Conservation (phyloP, 257 asterid genomes). For the Solanum okadae region DNA sequence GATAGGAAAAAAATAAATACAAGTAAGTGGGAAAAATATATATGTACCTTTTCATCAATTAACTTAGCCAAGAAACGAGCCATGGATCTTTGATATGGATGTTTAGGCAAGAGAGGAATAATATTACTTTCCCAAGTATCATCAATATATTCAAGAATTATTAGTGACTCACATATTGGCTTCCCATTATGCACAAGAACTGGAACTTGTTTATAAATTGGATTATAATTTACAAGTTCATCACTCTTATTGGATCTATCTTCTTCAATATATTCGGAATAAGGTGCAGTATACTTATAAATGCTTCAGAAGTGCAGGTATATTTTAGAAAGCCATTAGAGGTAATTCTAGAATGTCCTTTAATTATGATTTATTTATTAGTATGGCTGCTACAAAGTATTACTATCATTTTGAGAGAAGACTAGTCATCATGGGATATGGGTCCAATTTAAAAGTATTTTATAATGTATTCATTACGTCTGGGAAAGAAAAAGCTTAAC, state of each 20-base stretch:
- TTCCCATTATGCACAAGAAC: background rate
- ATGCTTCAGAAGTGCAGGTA: too few relatives aligned
- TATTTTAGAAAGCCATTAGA: background rate
- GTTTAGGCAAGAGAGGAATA: background rate
- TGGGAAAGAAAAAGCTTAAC: background rate
- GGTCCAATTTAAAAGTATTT: background rate
- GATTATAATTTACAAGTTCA: background rate
- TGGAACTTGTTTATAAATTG: background rate
- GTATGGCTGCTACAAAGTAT: background rate
- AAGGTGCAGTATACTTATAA: background rate
- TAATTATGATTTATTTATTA: background rate
- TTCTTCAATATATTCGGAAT: background rate
- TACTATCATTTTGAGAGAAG: background rate
- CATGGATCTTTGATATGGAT: background rate
- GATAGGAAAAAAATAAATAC: background rate
- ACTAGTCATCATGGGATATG: background rate
- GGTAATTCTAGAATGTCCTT: background rate
- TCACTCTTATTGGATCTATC: background rate
- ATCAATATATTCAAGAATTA: conserved; percentile 1
- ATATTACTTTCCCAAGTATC: background rate
- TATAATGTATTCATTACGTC: background rate
- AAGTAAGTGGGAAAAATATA: background rate
- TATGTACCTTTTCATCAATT: background rate
- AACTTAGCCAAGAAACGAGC: background rate
- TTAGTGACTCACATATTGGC: background rate